These are phyloP conservation scores for Cotoneaster glaucophyllus DNA, from an alignment of 306 rosid species.

Conservation along the genomic window DNA sequence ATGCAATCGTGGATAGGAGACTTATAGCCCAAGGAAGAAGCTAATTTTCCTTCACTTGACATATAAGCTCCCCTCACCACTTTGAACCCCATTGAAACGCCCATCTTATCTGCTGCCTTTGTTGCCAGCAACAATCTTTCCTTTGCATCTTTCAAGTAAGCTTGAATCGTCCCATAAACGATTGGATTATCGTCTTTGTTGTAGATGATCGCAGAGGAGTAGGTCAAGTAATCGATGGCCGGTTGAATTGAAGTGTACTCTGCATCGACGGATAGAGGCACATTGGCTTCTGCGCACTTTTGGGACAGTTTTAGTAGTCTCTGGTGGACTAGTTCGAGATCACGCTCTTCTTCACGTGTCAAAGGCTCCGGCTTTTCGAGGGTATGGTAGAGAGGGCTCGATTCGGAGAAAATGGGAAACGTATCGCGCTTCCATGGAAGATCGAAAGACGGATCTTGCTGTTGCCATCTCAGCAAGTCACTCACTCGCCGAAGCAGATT, in stretches of 20 bases:
- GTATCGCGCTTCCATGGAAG: constrained; percentile 77
- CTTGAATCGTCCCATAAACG: constrained; percentile 66
- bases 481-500: constrained; percentile 50
- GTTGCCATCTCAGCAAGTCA: constrained; percentile 85
- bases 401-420: constrained; percentile 56
- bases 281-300: constrained; percentile 42
- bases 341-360: constrained; percentile 53
- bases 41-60: constrained; percentile 59
- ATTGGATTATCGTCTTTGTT: constrained; percentile 45
- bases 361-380: constrained; percentile 45
- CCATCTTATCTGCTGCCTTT: constrained; percentile 53
- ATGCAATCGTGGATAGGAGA: constrained; percentile 76
- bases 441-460: constrained; percentile 47
- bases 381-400: constrained; percentile 75
- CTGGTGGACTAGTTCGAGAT: constrained; percentile 47
- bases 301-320: constrained; percentile 53
- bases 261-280: constrained; percentile 69
- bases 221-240: constrained; percentile 82
- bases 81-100: constrained; percentile 69
- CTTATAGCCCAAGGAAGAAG: constrained; percentile 47
- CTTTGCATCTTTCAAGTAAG: constrained; percentile 78
- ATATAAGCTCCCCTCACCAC: constrained; percentile 92
- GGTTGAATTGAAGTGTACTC: constrained; percentile 82
- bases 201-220: constrained; percentile 51
- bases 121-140: constrained; percentile 46